Base-by-base conservation (phyloP, 495 filamentous ascomycete genomes). In the Cercophora samala region DNA sequence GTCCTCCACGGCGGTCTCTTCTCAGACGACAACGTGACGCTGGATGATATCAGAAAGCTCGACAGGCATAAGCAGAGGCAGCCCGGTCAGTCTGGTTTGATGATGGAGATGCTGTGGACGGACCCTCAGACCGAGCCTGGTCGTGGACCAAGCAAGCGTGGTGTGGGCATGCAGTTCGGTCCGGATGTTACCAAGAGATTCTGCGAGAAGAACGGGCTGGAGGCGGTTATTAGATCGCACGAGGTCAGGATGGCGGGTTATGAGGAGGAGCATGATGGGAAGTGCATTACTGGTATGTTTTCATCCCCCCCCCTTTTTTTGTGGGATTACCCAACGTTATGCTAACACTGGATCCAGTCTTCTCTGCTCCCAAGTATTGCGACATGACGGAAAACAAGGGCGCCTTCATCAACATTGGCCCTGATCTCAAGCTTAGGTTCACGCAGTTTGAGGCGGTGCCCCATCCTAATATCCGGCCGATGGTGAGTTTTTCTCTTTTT, bases 71-170 rank as follows among this genome's bases (percentile, higher is more conserved):
- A 86, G 76, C 96, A 98, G 81, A 86, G 91, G 26, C 95, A 99
- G 74, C 95, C 95, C n/a, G 96, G 96, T 23, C 95, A 98, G 76
- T 77, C 89, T 56, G 95, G 95, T 32, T 80, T 99, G 71, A 99
- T 99, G 95, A 98, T 99, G 95, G 95, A 99, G 78, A 99, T 99
- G 96, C 87, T 99, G 21, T 99, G 95, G 95, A 98, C 95, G 0
- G 95, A 99, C 74, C 95, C 95, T 15, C 95, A 98, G 75, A 81
- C 88, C 0, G 82, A 87, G 68, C 91, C 91, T 58, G 95, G 95
- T 25, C 87, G 95, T 62, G 92, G 93, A 9, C 96, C 94, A 22
- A 97, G 92, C 82, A 99, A 99, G 84, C 87, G 95, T 74, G 95
- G 95, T 65, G 93, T 99, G 24, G 95, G 95, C 60, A 84, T 98